Conservation (phyloP, 768 basidiomycete genomes). For the Nevesoporus exiguus region DNA sequence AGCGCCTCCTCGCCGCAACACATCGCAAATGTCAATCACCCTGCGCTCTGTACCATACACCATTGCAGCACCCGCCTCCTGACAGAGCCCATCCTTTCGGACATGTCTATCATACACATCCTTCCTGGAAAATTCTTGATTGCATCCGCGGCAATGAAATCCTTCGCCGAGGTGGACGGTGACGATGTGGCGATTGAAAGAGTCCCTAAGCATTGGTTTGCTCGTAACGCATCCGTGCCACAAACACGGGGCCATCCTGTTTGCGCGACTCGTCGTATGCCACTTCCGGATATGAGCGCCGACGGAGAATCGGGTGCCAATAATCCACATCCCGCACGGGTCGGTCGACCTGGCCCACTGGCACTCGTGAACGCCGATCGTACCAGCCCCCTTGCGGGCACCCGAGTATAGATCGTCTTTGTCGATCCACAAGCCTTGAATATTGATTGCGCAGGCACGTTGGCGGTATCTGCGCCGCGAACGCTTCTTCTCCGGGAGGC, state of each 20-base stretch:
- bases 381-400: not conserved
- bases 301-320: not conserved
- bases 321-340: constrained; percentile 11
- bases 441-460: not conserved
- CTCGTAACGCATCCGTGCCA: constrained; percentile 4
- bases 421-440: constrained; percentile 5
- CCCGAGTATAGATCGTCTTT: not conserved
- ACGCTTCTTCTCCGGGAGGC: not conserved
- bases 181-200: constrained; percentile 3
- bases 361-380: constrained; percentile 5
- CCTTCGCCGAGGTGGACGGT: constrained; percentile 5
- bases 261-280: not conserved
- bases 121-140: not conserved
- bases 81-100: not conserved
- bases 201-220: not conserved
- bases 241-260: not conserved
- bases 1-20: not conserved
- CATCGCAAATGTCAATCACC: not conserved
- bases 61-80: not conserved
- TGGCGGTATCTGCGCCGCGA: not conserved
- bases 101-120: constrained; percentile 6
- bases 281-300: constrained; percentile 6
- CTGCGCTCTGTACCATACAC: not conserved
- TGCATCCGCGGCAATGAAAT: constrained; percentile 5
- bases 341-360: not conserved